Conservation (phyloP, 108 stramenopile species). For the Nitzschia sp. region DNA sequence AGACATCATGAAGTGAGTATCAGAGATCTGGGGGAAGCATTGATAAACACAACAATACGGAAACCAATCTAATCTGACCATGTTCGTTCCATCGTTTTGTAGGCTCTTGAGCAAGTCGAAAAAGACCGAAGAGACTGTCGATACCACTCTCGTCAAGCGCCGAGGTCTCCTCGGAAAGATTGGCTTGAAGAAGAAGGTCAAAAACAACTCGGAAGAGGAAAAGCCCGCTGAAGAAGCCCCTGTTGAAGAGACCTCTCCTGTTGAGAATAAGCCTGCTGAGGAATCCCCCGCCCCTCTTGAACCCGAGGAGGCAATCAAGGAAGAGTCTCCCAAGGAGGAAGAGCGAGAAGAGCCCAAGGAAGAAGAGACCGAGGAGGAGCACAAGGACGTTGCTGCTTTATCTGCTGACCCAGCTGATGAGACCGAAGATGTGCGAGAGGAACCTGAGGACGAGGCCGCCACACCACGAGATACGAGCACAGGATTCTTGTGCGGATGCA, state of each 20-base stretch:
- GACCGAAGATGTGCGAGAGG: slow-evolving; percentile 15
- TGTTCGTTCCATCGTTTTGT: neutral
- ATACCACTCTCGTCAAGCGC: slow-evolving; percentile 18
- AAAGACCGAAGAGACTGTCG: slow-evolving; percentile 16
- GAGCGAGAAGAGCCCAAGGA: slow-evolving; percentile 22
- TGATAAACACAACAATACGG: neutral
- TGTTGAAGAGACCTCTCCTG: slow-evolving; percentile 24
- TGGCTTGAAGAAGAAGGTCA: slow-evolving; percentile 40
- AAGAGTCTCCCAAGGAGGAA: slow-evolving; percentile 6
- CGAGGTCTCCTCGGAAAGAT: slow-evolving; percentile 40
- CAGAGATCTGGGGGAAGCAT: neutral
- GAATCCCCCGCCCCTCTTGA: slow-evolving; percentile 12
- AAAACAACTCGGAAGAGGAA: slow-evolving; percentile 11
- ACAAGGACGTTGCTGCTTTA: slow-evolving; percentile 3
- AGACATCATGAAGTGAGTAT: slow-evolving; percentile 1
- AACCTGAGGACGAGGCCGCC: slow-evolving; percentile 21
- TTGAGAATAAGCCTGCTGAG: neutral
- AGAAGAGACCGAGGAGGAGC: slow-evolving; percentile 28
- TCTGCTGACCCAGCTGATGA: slow-evolving; percentile 6
- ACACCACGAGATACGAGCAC: slow-evolving; percentile 4
- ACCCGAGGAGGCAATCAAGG: slow-evolving; percentile 16
- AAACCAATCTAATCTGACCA: neutral
- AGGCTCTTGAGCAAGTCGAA: slow-evolving; percentile 16
- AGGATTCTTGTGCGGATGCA: slow-evolving; percentile 36
- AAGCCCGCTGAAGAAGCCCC: slow-evolving; percentile 10